Conservation (phyloP, 2,329 filamentous ascomycete genomes). For the Microdochium paspali region DNA sequence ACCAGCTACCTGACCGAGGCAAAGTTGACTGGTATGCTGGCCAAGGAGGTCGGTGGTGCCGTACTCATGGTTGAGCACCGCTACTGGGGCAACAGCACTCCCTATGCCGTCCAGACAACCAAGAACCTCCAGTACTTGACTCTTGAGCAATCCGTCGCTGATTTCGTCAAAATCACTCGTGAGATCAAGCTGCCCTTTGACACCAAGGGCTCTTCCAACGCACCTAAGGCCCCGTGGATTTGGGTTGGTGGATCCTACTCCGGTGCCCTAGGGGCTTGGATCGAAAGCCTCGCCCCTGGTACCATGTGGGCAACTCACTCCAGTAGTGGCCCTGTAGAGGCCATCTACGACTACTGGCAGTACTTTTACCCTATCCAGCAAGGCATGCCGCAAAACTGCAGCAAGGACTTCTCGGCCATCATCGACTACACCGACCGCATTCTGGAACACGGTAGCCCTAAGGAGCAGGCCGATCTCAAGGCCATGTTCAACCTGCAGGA, state of each 20-base stretch:
- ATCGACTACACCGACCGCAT: constrained; percentile 44
- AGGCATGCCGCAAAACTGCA: constrained; percentile 51
- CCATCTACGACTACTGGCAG: constrained; percentile 46
- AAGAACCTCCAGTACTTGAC: constrained; percentile 45
- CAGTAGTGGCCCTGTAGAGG: constrained; percentile 44
- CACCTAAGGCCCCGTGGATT: constrained; percentile 45
- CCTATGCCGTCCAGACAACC: constrained; percentile 38
- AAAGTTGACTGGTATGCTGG: constrained; percentile 38
- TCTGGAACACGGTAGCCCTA: constrained; percentile 28
- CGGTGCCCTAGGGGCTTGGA: constrained; percentile 47
- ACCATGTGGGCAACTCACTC: constrained; percentile 53
- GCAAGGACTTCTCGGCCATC: constrained; percentile 38
- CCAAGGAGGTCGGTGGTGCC: constrained; percentile 41
- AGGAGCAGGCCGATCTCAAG: constrained; percentile 35
- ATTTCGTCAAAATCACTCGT: constrained; percentile 44
- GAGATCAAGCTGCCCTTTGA: constrained; percentile 45
- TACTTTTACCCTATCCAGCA: constrained; percentile 47
- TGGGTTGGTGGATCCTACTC: constrained; percentile 46
- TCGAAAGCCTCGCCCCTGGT: constrained; percentile 37
- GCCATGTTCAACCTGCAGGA: constrained; percentile 38
- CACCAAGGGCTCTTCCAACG: constrained; percentile 32
- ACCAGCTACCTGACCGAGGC: constrained; percentile 38
- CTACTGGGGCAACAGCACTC: constrained; percentile 47
- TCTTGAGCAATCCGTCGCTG: constrained; percentile 40
- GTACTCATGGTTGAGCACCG: constrained; percentile 48